Evolutionary conservation across 148 eudicot species (phyloP), one percentile per base, ranked within the genome.

Genomic region (Pharnaceum exiguum): DNA sequence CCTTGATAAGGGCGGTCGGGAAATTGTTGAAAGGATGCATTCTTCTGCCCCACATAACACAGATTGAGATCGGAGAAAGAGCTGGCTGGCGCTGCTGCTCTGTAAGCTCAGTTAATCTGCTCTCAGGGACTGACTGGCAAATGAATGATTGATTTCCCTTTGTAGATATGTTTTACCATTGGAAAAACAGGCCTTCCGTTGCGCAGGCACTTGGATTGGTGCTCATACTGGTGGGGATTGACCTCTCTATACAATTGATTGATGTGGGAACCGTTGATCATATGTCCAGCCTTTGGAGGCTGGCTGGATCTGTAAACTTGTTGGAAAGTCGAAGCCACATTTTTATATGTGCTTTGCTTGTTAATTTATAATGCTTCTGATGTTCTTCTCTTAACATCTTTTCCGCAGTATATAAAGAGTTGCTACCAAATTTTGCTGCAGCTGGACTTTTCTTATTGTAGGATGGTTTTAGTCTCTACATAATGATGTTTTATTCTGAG

Each of bases 291-390:
- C 31, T 18, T 23, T 42, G 73, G 62, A 52, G 78, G 70, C 60
- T 74, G 78, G 70, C 60, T 74, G 79, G 68, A 65, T 60, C 58
- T 71, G 66, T 71, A 57, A 71, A 71, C 70, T 60, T 63, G 66
- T n/a, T n/a, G n/a, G n/a, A n/a, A 73, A 66, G 69, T 61, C 47
- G 56, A 49, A 62, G 76, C 72, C 68, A 45, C n/a, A n/a, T n/a
- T 61, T 61, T 71, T 71, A 59, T 57, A 71, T 70, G 75, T 51
- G 79, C 66, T 61, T 67, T 70, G 57, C 56, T 45, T 38, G 61
- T 70, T 59, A 17, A 50, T 36, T 59, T 60, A 45, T 51, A n/a
- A n/a, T n/a, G 65, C 24, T 70, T 51, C 66, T 24, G 50, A 43
- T 27, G 26, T 57, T 45, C 68, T 51, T 49, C 55, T 57, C 55